Percentiles rank a stretch among this genome's conserved stretches.
Conservation (phyloP, 1,139 yeast species). For the Wickerhamomyces sp. region DNA sequence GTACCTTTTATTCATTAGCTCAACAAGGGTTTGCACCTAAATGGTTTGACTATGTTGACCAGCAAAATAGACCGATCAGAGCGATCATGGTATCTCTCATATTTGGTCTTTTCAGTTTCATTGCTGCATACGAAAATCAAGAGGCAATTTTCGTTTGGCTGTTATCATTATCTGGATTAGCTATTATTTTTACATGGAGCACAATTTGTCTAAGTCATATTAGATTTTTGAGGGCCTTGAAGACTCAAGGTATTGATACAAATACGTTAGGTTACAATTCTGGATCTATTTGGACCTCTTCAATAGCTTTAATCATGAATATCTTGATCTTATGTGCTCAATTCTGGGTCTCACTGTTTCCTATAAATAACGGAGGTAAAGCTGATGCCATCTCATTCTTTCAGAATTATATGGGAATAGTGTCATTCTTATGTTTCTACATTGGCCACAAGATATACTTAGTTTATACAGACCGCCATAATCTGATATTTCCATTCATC, state of each 20-base stretch:
- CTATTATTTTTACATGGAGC: conserved; percentile 82
- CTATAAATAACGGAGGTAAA: conserved; percentile 46
- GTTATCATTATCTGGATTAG: conserved; percentile 77
- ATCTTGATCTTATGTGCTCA: conserved; percentile 60
- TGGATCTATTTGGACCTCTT: conserved; percentile 63
- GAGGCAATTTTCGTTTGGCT: conserved; percentile 75
- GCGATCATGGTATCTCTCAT: conserved; percentile 41
- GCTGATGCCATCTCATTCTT: conserved; percentile 41
- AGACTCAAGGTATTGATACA: conserved; percentile 49
- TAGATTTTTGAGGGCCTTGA: conserved; percentile 73
- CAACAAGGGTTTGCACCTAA: conserved; percentile 60
- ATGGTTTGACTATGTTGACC: conserved; percentile 48
- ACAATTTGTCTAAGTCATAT: conserved; percentile 73
- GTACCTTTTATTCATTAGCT: conserved; percentile 58
- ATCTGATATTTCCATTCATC: conserved; percentile 28
- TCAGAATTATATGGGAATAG: conserved; percentile 46
- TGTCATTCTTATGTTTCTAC: conserved; percentile 40
- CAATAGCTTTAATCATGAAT: conserved; percentile 52
- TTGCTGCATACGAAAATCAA: conserved; percentile 57
- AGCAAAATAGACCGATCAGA: conserved; percentile 57
- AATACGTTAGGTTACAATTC: conserved; percentile 61
- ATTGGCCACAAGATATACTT: conserved; percentile 40
- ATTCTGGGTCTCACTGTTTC: conserved; percentile 70
- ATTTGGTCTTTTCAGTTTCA: conserved; percentile 46
- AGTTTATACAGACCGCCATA: conserved; percentile 29